Base-by-base conservation (phyloP, 257 asterid genomes). In the Solanum pennellii region DNA sequence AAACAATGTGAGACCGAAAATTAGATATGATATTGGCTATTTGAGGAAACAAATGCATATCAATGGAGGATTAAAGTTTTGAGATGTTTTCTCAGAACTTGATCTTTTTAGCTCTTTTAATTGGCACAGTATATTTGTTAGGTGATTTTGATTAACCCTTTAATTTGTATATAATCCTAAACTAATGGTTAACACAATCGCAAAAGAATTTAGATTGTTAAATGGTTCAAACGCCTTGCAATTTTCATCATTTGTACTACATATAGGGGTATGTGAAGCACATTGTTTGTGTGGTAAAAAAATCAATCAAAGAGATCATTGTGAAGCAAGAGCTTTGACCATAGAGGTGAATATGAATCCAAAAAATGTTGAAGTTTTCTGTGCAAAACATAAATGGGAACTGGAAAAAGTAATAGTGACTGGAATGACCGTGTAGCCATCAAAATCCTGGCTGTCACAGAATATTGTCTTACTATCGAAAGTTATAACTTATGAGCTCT, bases 351-450 rank as follows among this genome's bases (percentile, higher is more conserved):
- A 41, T n/a, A 41, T 75, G 33, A 8, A 75, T 23, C 35, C 83
- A 41, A 3, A 13, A 41, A 75, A 75, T 75, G 23, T 41, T 41
- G 59, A 75, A 75, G 83, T 33, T 75, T 75, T 42, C 41, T n/a
- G 13, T 35, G 39, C 39, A 35, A 35, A 35, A 35, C 39, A 35
- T 35, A 35, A 35, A 35, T 35, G 7, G 7, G 39, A 35, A 35
- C 39, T 5, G 39, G 98, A n/a, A 96, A 93, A 90, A 92, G 94
- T 96, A 29, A 96, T 96, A 89, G 59, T 92, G 2, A 39, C 35
- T 33, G 35, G 35, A 33, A 33, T 33, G 3, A 33, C 35, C 35
- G 35, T 33, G 35, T 33, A 33, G 35, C 5, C 5, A 33, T 33
- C 35, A 33, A 33, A 33, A 33, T 33, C 35, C 35, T 33, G 5